Conservation (phyloP, 2,329 filamentous ascomycete species). For the Diaporthe sp. region DNA sequence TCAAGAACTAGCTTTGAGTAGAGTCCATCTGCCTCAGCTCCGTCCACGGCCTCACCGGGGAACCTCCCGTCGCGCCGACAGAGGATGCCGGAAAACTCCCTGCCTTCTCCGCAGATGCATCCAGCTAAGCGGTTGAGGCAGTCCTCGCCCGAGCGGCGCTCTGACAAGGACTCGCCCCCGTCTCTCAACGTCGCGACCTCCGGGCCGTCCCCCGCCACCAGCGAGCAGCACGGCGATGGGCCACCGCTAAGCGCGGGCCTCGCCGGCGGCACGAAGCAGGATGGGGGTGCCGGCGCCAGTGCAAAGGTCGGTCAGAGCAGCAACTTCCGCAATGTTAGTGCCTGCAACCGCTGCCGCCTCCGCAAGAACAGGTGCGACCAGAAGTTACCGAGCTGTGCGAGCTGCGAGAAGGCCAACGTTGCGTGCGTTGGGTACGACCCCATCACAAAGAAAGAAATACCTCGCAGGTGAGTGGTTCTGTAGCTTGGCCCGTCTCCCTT, state of each 20-base stretch:
- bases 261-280: constrained; percentile 44
- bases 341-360: constrained; percentile 91
- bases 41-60: neutral
- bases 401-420: constrained; percentile 92
- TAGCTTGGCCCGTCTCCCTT: constrained; percentile 54
- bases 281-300: constrained; percentile 46
- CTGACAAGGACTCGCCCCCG: constrained; percentile 58
- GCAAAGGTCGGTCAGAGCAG: constrained; percentile 70
- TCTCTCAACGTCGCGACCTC: constrained; percentile 54
- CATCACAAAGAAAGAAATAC: constrained; percentile 96
- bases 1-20: constrained; percentile 6
- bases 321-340: constrained; percentile 89
- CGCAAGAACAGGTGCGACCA: constrained; percentile 97
- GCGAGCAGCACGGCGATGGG: constrained; percentile 46
- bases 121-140: constrained; percentile 71
- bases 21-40: constrained; percentile 4
- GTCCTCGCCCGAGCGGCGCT: constrained; percentile 57
- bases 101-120: constrained; percentile 65
- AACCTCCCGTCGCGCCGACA: constrained; percentile 14
- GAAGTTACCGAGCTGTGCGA: constrained; percentile 88
- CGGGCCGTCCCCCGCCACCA: constrained; percentile 53
- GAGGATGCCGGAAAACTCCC: constrained; percentile 62
- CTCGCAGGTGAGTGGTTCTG: constrained; percentile 78
- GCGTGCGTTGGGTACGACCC: constrained; percentile 96
- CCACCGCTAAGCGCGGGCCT: constrained; percentile 46